phyloP scores from a whole-genome alignment of 768 basidiomycete species.

The Suillus ampliporus region DNA sequence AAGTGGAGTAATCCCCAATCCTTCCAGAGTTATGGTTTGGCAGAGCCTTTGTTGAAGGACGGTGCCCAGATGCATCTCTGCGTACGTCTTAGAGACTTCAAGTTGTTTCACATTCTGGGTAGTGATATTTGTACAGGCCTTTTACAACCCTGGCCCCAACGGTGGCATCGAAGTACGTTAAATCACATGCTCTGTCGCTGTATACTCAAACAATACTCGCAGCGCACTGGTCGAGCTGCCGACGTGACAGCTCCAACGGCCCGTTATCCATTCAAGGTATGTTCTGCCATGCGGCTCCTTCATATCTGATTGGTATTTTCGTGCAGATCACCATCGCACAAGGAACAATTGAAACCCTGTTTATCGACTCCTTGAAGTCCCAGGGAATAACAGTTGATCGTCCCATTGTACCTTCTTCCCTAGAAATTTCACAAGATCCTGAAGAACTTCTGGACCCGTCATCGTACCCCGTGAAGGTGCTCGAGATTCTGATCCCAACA shows the following conservation, averaged over 20 bases:
- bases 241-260: constrained; percentile 68
- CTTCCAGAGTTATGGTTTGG: constrained; percentile 76
- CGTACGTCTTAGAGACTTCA: constrained; percentile 44
- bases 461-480: constrained; percentile 39
- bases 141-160: constrained; percentile 68
- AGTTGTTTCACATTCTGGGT: background rate
- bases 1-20: background rate
- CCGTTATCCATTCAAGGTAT: constrained; percentile 74
- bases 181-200: background rate
- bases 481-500: background rate
- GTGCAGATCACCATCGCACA: constrained; percentile 44
- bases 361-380: constrained; percentile 44
- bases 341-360: constrained; percentile 48
- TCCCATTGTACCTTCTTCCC: constrained; percentile 35
- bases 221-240: constrained; percentile 68
- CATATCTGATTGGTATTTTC: background rate
- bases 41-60: constrained; percentile 63
- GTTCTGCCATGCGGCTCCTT: background rate
- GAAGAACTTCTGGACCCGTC: constrained; percentile 39
- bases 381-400: constrained; percentile 43
- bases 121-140: constrained; percentile 52
- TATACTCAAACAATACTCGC: constrained; percentile 4
- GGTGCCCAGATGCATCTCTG: constrained; percentile 74
- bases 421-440: constrained; percentile 43
- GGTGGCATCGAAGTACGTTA: constrained; percentile 64